phyloP scores from a whole-genome alignment of 257 asterid species.

The Solanum lignicaule region DNA sequence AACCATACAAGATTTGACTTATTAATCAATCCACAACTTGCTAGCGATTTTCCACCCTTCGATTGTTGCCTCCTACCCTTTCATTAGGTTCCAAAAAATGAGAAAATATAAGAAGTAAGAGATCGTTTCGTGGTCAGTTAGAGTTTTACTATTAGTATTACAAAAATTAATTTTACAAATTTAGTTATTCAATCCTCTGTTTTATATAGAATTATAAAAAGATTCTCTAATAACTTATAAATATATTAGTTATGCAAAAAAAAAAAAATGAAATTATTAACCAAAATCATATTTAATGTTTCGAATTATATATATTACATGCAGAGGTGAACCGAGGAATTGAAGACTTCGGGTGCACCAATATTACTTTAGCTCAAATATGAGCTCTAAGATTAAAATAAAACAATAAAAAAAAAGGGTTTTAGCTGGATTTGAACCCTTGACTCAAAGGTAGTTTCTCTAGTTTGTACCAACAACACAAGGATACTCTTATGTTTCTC shows the following conservation, averaged over 20 bases:
- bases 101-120: background rate
- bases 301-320: background rate
- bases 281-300: background rate
- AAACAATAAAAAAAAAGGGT: too few species aligned
- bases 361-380: too few species aligned
- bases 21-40: background rate
- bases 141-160: too few species aligned
- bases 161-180: too few species aligned
- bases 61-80: background rate
- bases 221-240: background rate
- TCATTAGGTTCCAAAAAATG: background rate
- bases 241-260: background rate
- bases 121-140: background rate
- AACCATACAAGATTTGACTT: background rate
- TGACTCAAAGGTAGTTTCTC: too few species aligned
- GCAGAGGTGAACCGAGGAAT: background rate
- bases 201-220: background rate
- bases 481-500: too few species aligned
- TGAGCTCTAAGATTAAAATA: too few species aligned
- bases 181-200: background rate
- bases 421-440: too few species aligned
- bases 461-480: too few species aligned
- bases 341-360: too few species aligned
- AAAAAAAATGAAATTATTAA: too few species aligned
- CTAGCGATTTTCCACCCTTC: background rate